Conservation (phyloP, 1,284 basidiomycete genomes). For the Cryptococcus hybrid region DNA sequence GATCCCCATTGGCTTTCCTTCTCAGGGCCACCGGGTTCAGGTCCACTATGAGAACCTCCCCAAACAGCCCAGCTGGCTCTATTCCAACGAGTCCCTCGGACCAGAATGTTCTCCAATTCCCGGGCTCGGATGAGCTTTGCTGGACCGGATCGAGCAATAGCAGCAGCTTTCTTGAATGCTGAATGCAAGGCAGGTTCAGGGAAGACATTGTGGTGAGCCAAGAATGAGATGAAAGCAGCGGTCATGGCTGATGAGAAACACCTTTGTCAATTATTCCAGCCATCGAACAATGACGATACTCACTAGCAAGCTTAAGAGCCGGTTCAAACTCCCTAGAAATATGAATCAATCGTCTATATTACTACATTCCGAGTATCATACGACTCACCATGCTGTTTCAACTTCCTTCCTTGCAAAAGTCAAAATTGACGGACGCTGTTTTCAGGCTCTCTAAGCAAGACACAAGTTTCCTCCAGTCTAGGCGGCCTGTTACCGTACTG, state of each 20-base stretch:
- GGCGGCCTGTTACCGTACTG: background rate
- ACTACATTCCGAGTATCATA: background rate
- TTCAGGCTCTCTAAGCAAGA: slow-evolving; percentile 29
- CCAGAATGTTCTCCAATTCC: slow-evolving; percentile 29
- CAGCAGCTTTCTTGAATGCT: slow-evolving; percentile 15
- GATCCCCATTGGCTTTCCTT: background rate
- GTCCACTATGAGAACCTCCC: slow-evolving; percentile 22
- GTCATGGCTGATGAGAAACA: slow-evolving; percentile 17
- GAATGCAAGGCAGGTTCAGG: slow-evolving; percentile 20
- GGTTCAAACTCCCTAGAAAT: slow-evolving; percentile 30
- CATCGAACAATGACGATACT: background rate
- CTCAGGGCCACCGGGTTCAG: slow-evolving; percentile 10
- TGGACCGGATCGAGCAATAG: slow-evolving; percentile 25
- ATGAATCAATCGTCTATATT: slow-evolving; percentile 6
- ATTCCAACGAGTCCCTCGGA: slow-evolving; percentile 21
- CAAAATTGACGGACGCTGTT: slow-evolving; percentile 36
- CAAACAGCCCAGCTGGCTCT: slow-evolving; percentile 23
- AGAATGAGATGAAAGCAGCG: slow-evolving; percentile 33
- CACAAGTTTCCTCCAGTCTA: slow-evolving; percentile 26
- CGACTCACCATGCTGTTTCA: slow-evolving; percentile 30
- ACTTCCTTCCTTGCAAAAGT: slow-evolving; percentile 32
- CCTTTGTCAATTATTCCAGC: background rate
- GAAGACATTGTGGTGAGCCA: slow-evolving; percentile 28
- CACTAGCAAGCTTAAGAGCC: slow-evolving; percentile 28
- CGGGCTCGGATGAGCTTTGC: slow-evolving; percentile 20